phyloP scores from a whole-genome alignment of 1,139 yeast species.

The Yamadazyma spencermartinsiae region DNA sequence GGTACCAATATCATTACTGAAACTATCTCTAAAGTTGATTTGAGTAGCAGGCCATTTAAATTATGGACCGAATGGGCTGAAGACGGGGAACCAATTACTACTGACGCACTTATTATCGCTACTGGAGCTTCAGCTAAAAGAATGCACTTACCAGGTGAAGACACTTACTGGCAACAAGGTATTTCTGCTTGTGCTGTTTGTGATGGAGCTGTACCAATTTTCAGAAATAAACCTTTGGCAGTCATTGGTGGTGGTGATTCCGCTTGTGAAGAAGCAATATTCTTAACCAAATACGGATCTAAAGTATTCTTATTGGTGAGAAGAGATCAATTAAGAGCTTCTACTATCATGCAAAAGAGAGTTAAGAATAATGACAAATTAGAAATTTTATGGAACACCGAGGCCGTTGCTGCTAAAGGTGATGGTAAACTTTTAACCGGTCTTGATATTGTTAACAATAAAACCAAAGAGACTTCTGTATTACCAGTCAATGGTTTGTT shows the following conservation, averaged over 20 bases:
- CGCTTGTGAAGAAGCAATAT: slow-evolving; percentile 97
- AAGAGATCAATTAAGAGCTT: slow-evolving; percentile 91
- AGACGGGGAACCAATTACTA: slow-evolving; percentile 82
- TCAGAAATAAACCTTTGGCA: slow-evolving; percentile 95
- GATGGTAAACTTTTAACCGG: slow-evolving; percentile 74
- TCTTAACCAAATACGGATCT: slow-evolving; percentile 94
- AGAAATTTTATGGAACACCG: slow-evolving; percentile 87
- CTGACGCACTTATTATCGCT: slow-evolving; percentile 90
- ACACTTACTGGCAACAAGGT: slow-evolving; percentile 97
- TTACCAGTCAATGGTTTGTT: slow-evolving; percentile 87
- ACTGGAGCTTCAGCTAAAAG: slow-evolving; percentile 99
- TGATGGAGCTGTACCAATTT: slow-evolving; percentile 98
- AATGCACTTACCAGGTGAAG: slow-evolving; percentile 93
- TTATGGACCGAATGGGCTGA: slow-evolving; percentile 96
- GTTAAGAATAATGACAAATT: slow-evolving; percentile 80
- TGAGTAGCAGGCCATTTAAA: slow-evolving; percentile 85
- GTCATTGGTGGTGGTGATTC: slow-evolving; percentile 99
- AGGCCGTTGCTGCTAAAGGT: slow-evolving; percentile 86
- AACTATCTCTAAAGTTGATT: slow-evolving; percentile 88
- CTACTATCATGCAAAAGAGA: slow-evolving; percentile 95
- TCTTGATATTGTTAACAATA: slow-evolving; percentile 65
- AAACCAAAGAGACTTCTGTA: slow-evolving; percentile 67
- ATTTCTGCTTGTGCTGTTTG: slow-evolving; percentile 99
- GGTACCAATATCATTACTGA: slow-evolving; percentile 95
- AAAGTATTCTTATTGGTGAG: slow-evolving; percentile 92